These are phyloP conservation scores for Thermothelomyces thermophilus DNA, from an alignment of 2,329 filamentous ascomycete species.

Conservation along the genomic window DNA sequence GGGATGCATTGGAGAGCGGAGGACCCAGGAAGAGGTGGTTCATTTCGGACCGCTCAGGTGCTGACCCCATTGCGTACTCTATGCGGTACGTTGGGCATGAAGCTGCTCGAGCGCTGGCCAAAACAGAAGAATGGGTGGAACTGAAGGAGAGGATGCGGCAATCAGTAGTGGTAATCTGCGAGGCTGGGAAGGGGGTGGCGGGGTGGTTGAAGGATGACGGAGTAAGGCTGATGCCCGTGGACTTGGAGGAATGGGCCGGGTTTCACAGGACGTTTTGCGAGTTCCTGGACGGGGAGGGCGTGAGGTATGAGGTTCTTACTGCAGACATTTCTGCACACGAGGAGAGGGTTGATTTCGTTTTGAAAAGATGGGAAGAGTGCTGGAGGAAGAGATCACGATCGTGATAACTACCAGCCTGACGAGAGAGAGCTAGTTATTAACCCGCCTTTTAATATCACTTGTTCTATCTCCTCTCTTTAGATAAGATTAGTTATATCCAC, in stretches of 20 bases:
- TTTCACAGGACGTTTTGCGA: slow-evolving; percentile 26
- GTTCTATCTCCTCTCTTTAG: no score
- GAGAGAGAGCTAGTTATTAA: neutral
- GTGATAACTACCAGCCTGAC: neutral
- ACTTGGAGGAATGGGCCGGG: slow-evolving; percentile 19
- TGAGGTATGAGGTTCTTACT: slow-evolving; percentile 6
- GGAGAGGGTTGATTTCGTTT: slow-evolving; percentile 11
- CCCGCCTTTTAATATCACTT: no score
- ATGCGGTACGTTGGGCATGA: slow-evolving; percentile 27
- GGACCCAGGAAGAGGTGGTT: slow-evolving; percentile 26
- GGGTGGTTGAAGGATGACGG: slow-evolving; percentile 34
- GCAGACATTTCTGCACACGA: neutral
- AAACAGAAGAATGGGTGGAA: slow-evolving; percentile 25
- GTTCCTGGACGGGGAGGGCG: slow-evolving; percentile 9
- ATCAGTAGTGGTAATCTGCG: slow-evolving; percentile 34
- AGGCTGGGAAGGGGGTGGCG: slow-evolving; percentile 32
- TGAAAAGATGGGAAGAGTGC: slow-evolving; percentile 4
- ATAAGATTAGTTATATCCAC: no score
- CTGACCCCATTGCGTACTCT: slow-evolving; percentile 38
- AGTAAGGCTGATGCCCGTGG: slow-evolving; percentile 30
- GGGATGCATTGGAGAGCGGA: slow-evolving; percentile 7
- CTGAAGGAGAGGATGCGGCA: slow-evolving; percentile 30
- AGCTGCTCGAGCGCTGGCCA: slow-evolving; percentile 24
- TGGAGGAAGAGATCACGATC: neutral
- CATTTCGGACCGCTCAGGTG: slow-evolving; percentile 38